Percentiles rank a stretch among this genome's conserved stretches.
Conservation (phyloP, 192 early-diverging fungal species). For the Mortierella antarctica region DNA sequence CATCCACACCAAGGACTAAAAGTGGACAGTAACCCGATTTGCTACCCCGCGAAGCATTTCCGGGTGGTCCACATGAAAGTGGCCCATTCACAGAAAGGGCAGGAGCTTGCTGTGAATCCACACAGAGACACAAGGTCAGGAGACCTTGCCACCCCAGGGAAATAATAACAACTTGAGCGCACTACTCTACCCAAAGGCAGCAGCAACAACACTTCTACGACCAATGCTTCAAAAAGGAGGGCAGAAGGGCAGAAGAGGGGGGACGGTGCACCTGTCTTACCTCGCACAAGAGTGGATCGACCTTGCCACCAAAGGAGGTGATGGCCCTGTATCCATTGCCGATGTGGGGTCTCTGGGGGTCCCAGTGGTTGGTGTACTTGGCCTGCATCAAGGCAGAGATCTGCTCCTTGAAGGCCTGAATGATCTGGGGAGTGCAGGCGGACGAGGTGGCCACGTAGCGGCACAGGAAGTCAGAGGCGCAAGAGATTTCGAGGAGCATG, state of each 20-base stretch:
- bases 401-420: constrained; percentile 59
- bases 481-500: constrained; percentile 51
- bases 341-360: constrained; percentile 65
- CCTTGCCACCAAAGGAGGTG: constrained; percentile 72
- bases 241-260: background rate
- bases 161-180: too few species aligned
- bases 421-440: constrained; percentile 41
- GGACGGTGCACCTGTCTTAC: constrained; percentile 27
- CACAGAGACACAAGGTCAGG: too few species aligned
- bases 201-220: too few species aligned
- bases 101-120: too few species aligned
- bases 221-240: background rate
- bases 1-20: constrained; percentile 13
- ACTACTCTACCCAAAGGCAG: too few species aligned
- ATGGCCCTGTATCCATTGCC: constrained; percentile 86
- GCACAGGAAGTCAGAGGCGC: constrained; percentile 44
- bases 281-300: constrained; percentile 71
- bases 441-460: constrained; percentile 40
- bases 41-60: constrained; percentile 26
- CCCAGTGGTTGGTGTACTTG: constrained; percentile 80
- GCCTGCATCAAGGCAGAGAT: constrained; percentile 62
- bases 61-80: too few species aligned
- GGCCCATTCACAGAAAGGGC: too few species aligned
- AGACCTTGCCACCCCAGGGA: too few species aligned
- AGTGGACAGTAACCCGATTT: background rate